Evolutionary conservation across 768 basidiomycete species (phyloP).

Genomic region (Gloeostereum incarnatum): DNA sequence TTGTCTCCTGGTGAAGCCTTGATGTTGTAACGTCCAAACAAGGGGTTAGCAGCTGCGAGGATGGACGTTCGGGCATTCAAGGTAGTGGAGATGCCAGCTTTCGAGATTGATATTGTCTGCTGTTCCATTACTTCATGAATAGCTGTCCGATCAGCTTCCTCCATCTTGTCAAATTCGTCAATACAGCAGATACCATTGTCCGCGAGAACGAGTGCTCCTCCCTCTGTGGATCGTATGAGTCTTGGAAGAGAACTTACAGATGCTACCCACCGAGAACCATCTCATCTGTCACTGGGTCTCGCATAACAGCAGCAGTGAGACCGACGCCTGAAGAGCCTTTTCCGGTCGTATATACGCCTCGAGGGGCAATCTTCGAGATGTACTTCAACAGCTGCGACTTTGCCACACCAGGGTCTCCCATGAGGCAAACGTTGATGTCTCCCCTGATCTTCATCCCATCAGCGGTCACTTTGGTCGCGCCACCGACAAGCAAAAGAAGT

Average conservation of each 20-base stretch:
- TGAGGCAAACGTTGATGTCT: conserved; percentile 93
- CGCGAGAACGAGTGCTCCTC: conserved; percentile 96
- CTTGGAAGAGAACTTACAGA: neutral
- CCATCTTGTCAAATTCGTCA: conserved; percentile 99
- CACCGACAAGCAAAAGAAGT: conserved; percentile 85
- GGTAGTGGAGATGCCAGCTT: conserved; percentile 98
- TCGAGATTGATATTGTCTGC: conserved; percentile 98
- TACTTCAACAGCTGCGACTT: conserved; percentile 97
- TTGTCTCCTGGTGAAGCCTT: conserved; percentile 98
- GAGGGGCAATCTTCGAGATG: conserved; percentile 95
- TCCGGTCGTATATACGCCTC: conserved; percentile 97
- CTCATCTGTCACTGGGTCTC: conserved; percentile 98
- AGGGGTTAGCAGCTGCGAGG: conserved; percentile 94
- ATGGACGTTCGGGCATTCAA: conserved; percentile 97
- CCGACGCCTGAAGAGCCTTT: conserved; percentile 98
- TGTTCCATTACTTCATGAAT: conserved; percentile 99
- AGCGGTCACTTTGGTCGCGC: conserved; percentile 89
- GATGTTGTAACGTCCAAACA: conserved; percentile 97
- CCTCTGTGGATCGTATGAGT: conserved; percentile 51
- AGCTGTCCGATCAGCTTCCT: conserved; percentile 92
- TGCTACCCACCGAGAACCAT: conserved; percentile 85
- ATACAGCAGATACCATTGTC: conserved; percentile 99
- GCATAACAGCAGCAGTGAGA: conserved; percentile 97
- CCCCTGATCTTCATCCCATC: conserved; percentile 99
- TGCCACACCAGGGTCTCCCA: conserved; percentile 99